phyloP scores from a whole-genome alignment of 2,329 filamentous ascomycete genomes.

The Stachybotrys chlorohalonatus region DNA sequence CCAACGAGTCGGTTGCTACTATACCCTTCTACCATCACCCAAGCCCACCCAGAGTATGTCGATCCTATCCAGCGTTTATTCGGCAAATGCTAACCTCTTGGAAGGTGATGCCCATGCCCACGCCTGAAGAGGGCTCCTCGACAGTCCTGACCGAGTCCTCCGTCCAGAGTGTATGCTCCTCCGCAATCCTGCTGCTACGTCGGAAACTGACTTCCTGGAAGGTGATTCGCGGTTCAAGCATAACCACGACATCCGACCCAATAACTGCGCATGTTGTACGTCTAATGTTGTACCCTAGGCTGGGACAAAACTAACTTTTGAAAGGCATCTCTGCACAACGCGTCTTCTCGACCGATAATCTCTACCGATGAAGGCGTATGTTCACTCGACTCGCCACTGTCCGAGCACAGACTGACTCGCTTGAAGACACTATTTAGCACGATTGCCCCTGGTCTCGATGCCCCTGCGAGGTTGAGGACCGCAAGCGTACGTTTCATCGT shows the following conservation, averaged over 20 bases:
- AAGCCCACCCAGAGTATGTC: background rate
- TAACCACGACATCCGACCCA: background rate
- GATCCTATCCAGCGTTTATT: background rate
- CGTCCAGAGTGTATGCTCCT: slow-evolving; percentile 5
- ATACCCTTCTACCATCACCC: background rate
- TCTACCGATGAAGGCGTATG: background rate
- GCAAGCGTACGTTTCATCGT: background rate
- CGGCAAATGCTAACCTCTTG: background rate
- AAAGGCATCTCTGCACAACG: background rate
- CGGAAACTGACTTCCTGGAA: slow-evolving; percentile 10
- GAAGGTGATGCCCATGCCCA: background rate
- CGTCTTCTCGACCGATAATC: background rate
- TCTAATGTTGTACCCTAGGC: background rate
- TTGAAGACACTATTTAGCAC: background rate
- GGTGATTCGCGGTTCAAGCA: slow-evolving; percentile 1
- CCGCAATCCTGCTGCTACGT: background rate
- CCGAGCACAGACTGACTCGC: background rate
- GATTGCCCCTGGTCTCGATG: background rate
- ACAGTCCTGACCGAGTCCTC: background rate
- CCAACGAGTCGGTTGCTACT: background rate
- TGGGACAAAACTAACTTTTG: background rate
- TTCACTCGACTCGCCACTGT: background rate
- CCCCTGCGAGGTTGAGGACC: background rate
- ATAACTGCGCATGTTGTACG: background rate
- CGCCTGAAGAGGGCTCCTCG: background rate